Percentiles rank a stretch among this genome's conserved stretches.
These are phyloP conservation scores for Delphinella strobiligena DNA, from an alignment of 2,329 filamentous ascomycete genomes.

Conservation along the genomic window DNA sequence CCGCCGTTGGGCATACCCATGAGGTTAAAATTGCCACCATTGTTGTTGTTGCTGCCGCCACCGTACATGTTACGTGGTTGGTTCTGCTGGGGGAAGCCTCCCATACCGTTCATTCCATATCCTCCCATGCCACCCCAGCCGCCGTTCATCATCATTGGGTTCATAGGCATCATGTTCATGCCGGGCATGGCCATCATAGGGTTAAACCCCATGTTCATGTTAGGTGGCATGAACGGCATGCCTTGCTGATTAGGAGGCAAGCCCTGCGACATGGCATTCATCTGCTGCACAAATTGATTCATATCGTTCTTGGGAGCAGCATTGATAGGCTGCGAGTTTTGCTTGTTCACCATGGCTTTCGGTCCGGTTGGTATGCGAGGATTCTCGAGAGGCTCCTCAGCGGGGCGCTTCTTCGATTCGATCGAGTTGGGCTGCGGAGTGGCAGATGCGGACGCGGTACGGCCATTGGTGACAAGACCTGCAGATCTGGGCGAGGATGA, in stretches of 20 bases:
- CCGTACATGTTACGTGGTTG: constrained; percentile 7
- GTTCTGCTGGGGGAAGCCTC: constrained; percentile 10
- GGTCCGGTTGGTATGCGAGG: constrained; percentile 31
- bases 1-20: constrained; percentile 11
- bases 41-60: constrained; percentile 8
- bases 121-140: constrained; percentile 11
- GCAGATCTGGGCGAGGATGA: constrained; percentile 8
- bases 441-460: constrained; percentile 13
- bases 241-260: constrained; percentile 17
- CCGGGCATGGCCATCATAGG: constrained; percentile 14
- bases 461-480: constrained; percentile 8
- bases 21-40: constrained; percentile 12
- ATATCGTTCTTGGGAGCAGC: constrained; percentile 9
- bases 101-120: constrained; percentile 22
- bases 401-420: constrained; percentile 64
- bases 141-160: constrained; percentile 32
- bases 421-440: constrained; percentile 14
- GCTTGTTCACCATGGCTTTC: constrained; percentile 32
- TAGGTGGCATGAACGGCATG: constrained; percentile 18
- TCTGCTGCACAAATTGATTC: constrained; percentile 28
- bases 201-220: constrained; percentile 16
- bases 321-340: constrained; percentile 5
- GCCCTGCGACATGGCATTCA: constrained; percentile 29
- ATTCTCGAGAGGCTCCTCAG: constrained; percentile 52
- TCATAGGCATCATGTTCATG: constrained; percentile 29